phyloP scores from a whole-genome alignment of 1,284 basidiomycete species.

The Cystobasidium pallidum region DNA sequence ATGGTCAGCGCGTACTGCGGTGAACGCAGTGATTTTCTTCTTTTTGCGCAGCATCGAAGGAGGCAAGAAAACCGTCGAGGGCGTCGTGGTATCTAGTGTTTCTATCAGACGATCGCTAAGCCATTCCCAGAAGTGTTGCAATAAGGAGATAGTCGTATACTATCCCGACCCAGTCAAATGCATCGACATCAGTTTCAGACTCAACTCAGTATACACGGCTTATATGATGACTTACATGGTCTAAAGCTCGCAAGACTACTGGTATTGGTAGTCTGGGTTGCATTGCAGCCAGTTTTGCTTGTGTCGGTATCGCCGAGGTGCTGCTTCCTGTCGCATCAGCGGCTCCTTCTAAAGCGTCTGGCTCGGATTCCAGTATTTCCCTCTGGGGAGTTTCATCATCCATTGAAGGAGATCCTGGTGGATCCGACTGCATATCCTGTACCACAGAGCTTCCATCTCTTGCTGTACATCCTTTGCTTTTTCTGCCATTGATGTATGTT shows the following conservation, averaged over 20 bases:
- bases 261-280: slow-evolving; percentile 8
- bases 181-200: no score
- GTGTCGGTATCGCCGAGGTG: background rate
- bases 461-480: slow-evolving; percentile 25
- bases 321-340: background rate
- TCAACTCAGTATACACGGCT: background rate
- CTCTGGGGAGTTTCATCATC: background rate
- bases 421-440: background rate
- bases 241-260: slow-evolving; percentile 24
- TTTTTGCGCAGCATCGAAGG: slow-evolving; percentile 36
- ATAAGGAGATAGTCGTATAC: slow-evolving; percentile 64
- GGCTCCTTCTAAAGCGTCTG: background rate
- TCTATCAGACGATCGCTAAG: slow-evolving; percentile 66
- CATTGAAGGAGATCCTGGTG: background rate
- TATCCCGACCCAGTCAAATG: slow-evolving; percentile 15
- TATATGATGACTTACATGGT: slow-evolving; percentile 32
- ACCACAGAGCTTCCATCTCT: background rate
- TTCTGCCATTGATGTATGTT: slow-evolving; percentile 49
- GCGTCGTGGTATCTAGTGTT: slow-evolving; percentile 53
- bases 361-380: background rate
- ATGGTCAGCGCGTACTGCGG: background rate
- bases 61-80: slow-evolving; percentile 51
- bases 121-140: slow-evolving; percentile 83
- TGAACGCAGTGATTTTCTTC: slow-evolving; percentile 4
- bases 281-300: background rate